A percentile compares a stretch with the other conserved stretches of the same genome.
Evolutionary conservation across 139 green algal species (phyloP).

Genomic region (Closterium sp.): DNA sequence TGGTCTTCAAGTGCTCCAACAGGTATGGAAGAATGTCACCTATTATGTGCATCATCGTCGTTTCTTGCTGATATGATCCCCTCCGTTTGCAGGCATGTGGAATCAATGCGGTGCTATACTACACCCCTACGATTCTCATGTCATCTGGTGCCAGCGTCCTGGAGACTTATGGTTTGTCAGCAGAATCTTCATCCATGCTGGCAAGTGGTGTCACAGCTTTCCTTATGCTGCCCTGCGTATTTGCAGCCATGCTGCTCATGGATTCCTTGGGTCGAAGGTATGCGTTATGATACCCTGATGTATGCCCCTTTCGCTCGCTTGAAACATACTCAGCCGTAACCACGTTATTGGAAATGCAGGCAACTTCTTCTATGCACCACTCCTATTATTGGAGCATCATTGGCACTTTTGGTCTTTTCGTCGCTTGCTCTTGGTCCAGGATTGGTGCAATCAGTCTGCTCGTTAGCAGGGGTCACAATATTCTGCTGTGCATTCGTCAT

Average conservation of each 20-base stretch:
- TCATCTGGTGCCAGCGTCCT: slow-evolving; percentile 22
- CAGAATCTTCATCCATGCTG: slow-evolving; percentile 34
- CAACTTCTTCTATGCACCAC: slow-evolving; percentile 44
- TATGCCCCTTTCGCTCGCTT: neutral
- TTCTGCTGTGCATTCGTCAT: slow-evolving; percentile 46
- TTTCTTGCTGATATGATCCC: neutral
- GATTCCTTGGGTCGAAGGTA: slow-evolving; percentile 35
- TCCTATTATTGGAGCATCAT: slow-evolving; percentile 26
- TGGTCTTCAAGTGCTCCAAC: slow-evolving; percentile 31
- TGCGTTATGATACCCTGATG: neutral
- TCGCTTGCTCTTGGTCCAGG: slow-evolving; percentile 1
- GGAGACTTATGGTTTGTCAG: slow-evolving; percentile 8
- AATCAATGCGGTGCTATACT: slow-evolving; percentile 50
- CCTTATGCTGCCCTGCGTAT: slow-evolving; percentile 38
- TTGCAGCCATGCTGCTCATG: slow-evolving; percentile 42
- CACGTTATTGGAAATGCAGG: slow-evolving; percentile 1
- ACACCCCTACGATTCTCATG: slow-evolving; percentile 41
- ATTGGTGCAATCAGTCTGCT: neutral
- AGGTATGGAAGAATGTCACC: neutral
- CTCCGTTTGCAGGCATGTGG: slow-evolving; percentile 18
- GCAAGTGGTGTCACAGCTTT: slow-evolving; percentile 11
- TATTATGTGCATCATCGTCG: neutral
- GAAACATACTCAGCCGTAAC: neutral
- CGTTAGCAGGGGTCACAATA: slow-evolving; percentile 2
- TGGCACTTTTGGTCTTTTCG: slow-evolving; percentile 7